These are phyloP conservation scores for Fraxinus sp. DNA, from an alignment of 305 asterid species.

Conservation along the genomic window DNA sequence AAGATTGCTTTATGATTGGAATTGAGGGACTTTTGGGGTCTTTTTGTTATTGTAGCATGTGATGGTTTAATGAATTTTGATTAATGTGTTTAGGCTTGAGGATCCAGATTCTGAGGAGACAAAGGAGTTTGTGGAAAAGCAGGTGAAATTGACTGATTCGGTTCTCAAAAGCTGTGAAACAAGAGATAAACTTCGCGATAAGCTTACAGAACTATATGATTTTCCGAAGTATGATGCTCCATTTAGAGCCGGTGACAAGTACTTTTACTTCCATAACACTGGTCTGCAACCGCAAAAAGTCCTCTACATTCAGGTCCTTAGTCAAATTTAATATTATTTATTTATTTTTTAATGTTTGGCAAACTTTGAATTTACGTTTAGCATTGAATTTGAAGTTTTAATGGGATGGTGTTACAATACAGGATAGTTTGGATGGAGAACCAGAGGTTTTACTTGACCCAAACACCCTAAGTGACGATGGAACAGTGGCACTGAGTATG, in stretches of 20 bases:
- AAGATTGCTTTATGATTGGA: background rate
- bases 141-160: slow-evolving; percentile 63
- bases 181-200: slow-evolving; percentile 66
- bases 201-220: slow-evolving; percentile 65
- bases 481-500: slow-evolving; percentile 68
- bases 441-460: slow-evolving; percentile 91
- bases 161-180: slow-evolving; percentile 72
- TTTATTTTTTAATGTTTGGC: background rate
- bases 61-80: slow-evolving; percentile 22
- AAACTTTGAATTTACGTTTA: background rate
- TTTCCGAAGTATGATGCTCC: slow-evolving; percentile 81
- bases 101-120: slow-evolving; percentile 94
- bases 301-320: slow-evolving; percentile 73
- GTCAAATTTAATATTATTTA: background rate
- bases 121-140: slow-evolving; percentile 69
- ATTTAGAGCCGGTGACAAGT: slow-evolving; percentile 75
- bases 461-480: slow-evolving; percentile 74
- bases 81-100: slow-evolving; percentile 66
- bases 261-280: slow-evolving; percentile 75
- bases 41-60: background rate
- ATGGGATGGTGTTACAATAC: slow-evolving; percentile 41
- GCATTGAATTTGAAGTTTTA: background rate
- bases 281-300: slow-evolving; percentile 94
- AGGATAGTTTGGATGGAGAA: slow-evolving; percentile 78
- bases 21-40: slow-evolving; percentile 1